These are phyloP conservation scores for Hypoxylon fragiforme DNA, from an alignment of 495 filamentous ascomycete genomes.

Conservation along the genomic window DNA sequence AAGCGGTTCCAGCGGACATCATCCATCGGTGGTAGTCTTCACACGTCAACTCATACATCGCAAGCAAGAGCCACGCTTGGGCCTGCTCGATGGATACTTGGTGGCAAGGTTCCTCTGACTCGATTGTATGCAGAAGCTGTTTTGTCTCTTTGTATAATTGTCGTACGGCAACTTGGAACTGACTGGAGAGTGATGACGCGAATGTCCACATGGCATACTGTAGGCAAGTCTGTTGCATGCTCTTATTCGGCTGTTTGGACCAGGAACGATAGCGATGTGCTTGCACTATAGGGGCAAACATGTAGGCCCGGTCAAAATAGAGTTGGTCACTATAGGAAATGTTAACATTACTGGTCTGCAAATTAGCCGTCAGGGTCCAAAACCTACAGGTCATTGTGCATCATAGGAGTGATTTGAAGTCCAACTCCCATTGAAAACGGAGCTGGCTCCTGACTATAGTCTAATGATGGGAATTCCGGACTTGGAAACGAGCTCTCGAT, in stretches of 20 bases:
- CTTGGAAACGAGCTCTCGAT: too few species aligned
- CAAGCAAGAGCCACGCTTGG: slow-evolving; percentile 48
- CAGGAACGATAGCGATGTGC: slow-evolving; percentile 33
- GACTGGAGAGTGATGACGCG: slow-evolving; percentile 33
- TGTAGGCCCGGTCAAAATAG: slow-evolving; percentile 42
- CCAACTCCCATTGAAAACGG: slow-evolving; percentile 18
- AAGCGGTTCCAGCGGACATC: slow-evolving; percentile 48
- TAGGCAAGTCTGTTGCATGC: slow-evolving; percentile 19
- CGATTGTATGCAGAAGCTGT: not conserved
- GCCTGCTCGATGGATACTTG: slow-evolving; percentile 32
- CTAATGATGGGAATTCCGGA: not conserved
- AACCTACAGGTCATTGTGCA: not conserved
- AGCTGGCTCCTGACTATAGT: not conserved
- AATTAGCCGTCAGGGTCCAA: not conserved
- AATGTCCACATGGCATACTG: slow-evolving; percentile 44
- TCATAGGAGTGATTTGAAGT: too few species aligned
- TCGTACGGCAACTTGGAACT: slow-evolving; percentile 26
- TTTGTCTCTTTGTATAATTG: slow-evolving; percentile 35
- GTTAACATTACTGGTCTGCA: not conserved
- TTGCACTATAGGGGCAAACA: slow-evolving; percentile 38
- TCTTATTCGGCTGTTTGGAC: slow-evolving; percentile 2
- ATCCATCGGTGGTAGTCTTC: slow-evolving; percentile 40
- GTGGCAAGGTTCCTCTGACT: slow-evolving; percentile 14
- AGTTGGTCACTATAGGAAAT: slow-evolving; percentile 38
- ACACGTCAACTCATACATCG: slow-evolving; percentile 44